Evolutionary conservation across 768 basidiomycete species (phyloP).

Genomic region (Rhodosporidiobolus sp.): DNA sequence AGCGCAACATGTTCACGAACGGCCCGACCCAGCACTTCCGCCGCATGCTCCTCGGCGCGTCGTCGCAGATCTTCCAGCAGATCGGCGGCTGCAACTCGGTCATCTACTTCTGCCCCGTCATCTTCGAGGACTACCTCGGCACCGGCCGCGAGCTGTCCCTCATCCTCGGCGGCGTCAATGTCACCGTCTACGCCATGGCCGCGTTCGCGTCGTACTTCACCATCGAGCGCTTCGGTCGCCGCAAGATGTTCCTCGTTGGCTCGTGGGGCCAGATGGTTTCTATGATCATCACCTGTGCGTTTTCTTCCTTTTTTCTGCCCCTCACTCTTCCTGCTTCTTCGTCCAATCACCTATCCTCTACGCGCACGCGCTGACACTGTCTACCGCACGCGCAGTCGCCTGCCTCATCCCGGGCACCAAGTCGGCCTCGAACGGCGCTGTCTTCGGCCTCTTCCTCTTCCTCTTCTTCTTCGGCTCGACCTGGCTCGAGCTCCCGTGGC

Average conservation of each 20-base stretch:
- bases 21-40: slow-evolving; percentile 59
- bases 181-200: slow-evolving; percentile 49
- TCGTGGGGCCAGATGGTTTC: slow-evolving; percentile 37
- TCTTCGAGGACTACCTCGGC: slow-evolving; percentile 51
- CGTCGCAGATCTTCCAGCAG: slow-evolving; percentile 67
- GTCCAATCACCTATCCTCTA: no score
- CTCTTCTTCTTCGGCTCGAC: slow-evolving; percentile 69
- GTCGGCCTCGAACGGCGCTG: slow-evolving; percentile 47
- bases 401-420: slow-evolving; percentile 38
- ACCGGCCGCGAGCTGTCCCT: slow-evolving; percentile 48
- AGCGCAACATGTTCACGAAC: slow-evolving; percentile 37
- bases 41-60: slow-evolving; percentile 58
- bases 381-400: no score
- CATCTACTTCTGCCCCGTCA: slow-evolving; percentile 46
- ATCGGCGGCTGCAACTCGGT: slow-evolving; percentile 63
- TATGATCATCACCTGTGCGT: slow-evolving; percentile 41
- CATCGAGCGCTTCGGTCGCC: slow-evolving; percentile 53
- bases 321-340: no score
- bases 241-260: slow-evolving; percentile 49
- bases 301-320: no score
- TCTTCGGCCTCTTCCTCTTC: slow-evolving; percentile 65
- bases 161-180: slow-evolving; percentile 51
- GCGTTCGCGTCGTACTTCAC: slow-evolving; percentile 44
- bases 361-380: no score
- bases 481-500: slow-evolving; percentile 70